Evolutionary conservation across 2,329 filamentous ascomycete genomes (phyloP), one percentile per base, ranked within the genome.

Genomic region (Trichoderma hamatum): DNA sequence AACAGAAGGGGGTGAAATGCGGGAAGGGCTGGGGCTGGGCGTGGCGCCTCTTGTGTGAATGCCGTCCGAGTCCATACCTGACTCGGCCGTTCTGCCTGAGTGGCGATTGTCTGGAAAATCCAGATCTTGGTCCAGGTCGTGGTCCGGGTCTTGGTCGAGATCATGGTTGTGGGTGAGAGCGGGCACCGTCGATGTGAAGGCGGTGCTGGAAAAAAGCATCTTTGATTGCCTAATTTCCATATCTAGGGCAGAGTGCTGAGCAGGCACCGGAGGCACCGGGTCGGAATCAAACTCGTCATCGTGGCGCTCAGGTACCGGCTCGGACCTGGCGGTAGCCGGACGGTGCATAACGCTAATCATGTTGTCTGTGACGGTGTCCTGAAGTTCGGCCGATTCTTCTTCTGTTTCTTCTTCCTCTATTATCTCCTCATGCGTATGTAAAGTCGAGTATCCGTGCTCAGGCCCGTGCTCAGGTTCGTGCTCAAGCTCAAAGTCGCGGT

Each of bases 21-120:
- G 43, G 19, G 67, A 66, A 28, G 63, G 63, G 30, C 54, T 58
- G 21, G 63, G 63, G 52, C 63, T 62, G 2, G 71, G 55, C n/a
- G 67, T 62, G 46, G 68, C 36, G 13, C 54, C 43, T 10, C 39
- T 54, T 46, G 58, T 65, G 49, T 69, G 62, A 66, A 71, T 73
- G n/a, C 74, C 65, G 32, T 76, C 72, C 1, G 73, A 76, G 13
- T 73, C 71, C 68, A 5, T 73, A 80, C 77, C 78, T 1, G 80
- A 81, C 32, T 80, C 82, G 24, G 84, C 72, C 39, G 84, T 81
- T 73, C 84, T 86, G 52, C 79, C 83, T n/a, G 85, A 87, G 71
- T 86, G 84, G 62, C 84, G 83, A 69, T 84, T 85, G 63, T 81
- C 78, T 30, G 74, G 64, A 32, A 74, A 70, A 62, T 75, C 72